Evolutionary conservation across 2,329 filamentous ascomycete genomes (phyloP).

Genomic region (Trichoderma cornu-damae): DNA sequence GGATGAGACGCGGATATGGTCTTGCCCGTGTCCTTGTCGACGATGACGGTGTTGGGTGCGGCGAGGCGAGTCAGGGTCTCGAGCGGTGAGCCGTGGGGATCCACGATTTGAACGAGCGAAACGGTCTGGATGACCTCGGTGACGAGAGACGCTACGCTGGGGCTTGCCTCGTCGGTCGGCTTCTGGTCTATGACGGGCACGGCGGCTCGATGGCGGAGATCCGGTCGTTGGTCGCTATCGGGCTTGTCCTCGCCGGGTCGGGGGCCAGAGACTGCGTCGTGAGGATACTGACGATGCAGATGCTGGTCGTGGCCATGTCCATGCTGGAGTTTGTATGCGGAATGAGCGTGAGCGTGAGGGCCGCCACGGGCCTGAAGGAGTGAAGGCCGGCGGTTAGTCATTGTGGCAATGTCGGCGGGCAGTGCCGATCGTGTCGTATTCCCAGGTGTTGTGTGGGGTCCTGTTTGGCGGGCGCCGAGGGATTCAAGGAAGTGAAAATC

Average conservation of each 20-base stretch:
- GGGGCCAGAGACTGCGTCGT: slow-evolving; percentile 21
- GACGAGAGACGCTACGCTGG: slow-evolving; percentile 29
- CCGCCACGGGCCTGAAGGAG: slow-evolving; percentile 34
- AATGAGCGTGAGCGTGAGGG: slow-evolving; percentile 27
- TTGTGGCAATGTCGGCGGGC: slow-evolving; percentile 27
- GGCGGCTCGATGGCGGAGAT: slow-evolving; percentile 17
- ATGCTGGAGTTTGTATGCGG: slow-evolving; percentile 12
- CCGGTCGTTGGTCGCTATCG: slow-evolving; percentile 2
- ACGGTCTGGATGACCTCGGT: slow-evolving; percentile 50
- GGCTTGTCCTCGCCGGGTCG: slow-evolving; percentile 22
- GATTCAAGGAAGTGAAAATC: slow-evolving; percentile 16
- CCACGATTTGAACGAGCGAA: slow-evolving; percentile 50
- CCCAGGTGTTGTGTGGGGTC: slow-evolving; percentile 17
- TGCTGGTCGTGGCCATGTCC: slow-evolving; percentile 25
- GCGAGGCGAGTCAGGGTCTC: slow-evolving; percentile 41
- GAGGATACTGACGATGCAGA: slow-evolving; percentile 23
- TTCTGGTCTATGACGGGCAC: slow-evolving; percentile 21
- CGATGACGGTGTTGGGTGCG: slow-evolving; percentile 36
- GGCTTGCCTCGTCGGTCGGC: slow-evolving; percentile 6
- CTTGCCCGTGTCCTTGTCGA: slow-evolving; percentile 34
- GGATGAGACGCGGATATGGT: slow-evolving; percentile 33
- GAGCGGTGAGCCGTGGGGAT: slow-evolving; percentile 43
- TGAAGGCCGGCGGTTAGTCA: slow-evolving; percentile 37
- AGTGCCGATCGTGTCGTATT: slow-evolving; percentile 26
- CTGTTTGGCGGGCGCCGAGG: slow-evolving; percentile 19